Base-by-base conservation (phyloP, 192 early-diverging fungal species). In the Thamnidium elegans region DNA sequence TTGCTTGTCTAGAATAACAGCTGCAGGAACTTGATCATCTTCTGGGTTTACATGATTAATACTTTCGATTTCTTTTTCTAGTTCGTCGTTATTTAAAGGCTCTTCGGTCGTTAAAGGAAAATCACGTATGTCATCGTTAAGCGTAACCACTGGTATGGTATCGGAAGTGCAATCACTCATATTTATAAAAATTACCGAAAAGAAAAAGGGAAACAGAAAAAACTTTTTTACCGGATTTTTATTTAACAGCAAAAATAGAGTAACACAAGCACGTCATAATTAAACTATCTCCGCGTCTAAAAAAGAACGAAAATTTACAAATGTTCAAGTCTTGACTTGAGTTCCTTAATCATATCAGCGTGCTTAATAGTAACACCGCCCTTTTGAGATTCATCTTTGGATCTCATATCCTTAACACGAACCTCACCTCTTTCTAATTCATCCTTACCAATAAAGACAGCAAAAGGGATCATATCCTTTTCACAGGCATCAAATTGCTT, bases 401-500 rank as follows among this genome's bases (percentile, higher is more conserved):
- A 68, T 43, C 73, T 67, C 91, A 93, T 93, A 54, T 89, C 87
- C 82, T 97, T 95, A 59, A 99, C 80, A 75, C 88, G 90, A 47
- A 97, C 87, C n/a, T 87, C 67, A 19, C 92, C 92, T 20, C 83
- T 75, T 50, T 83, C 84, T 23, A 97, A 51, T 76, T 98, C 95
- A 65, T 87, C 84, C 21, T 81, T 72, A 50, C 94, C 95, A 56
- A 99, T 81, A 61, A 97, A 91, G 44, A 99, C 87, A 1, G 89
- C 91, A 52, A 92, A 84, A 1, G 97, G 97, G 62, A 99, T 95
- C 58, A 86, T 83, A 48, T 94, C 89, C 26, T 82, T 84, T 58
- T 95, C 92, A 68, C 93, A 94, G 7, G 68, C 77, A 50, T 86
- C 82, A 72, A 86, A 94, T 77, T 99, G 93, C 4, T 69, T 71